Percentiles rank a stretch among this genome's conserved stretches.
phyloP scores from a whole-genome alignment of 148 eudicot genomes.

The Agrostemma githago region DNA sequence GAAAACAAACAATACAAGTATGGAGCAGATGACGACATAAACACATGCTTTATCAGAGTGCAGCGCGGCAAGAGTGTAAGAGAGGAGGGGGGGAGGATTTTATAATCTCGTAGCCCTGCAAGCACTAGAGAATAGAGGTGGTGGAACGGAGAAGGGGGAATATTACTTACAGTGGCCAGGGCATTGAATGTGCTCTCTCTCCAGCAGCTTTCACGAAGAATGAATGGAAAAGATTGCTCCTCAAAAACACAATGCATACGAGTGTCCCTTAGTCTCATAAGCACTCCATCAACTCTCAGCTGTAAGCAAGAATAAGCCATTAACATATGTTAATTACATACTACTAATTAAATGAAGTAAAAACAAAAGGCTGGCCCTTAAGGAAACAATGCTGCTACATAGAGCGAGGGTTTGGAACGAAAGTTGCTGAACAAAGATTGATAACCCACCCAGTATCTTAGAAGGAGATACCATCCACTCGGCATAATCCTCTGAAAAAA shows the following conservation, averaged over 20 bases:
- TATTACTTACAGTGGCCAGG: constrained; percentile 63
- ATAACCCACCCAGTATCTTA: constrained; percentile 15
- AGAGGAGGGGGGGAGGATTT: no score
- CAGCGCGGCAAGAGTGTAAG: no score
- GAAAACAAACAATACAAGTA: no score
- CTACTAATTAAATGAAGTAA: neutral
- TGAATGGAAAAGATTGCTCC: constrained; percentile 40
- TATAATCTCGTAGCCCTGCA: neutral
- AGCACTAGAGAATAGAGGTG: neutral
- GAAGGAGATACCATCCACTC: constrained; percentile 18
- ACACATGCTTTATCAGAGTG: no score
- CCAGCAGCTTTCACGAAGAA: constrained; percentile 92
- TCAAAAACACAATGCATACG: constrained; percentile 67
- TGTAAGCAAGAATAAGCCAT: constrained; percentile 32
- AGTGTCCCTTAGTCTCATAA: constrained; percentile 90
- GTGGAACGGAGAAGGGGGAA: neutral
- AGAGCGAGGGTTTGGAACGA: neutral
- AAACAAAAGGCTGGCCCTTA: neutral
- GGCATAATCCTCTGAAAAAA: constrained; percentile 17
- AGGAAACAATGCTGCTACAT: neutral
- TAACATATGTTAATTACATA: neutral
- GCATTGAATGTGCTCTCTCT: constrained; percentile 69
- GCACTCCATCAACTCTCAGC: constrained; percentile 95
- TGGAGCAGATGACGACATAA: no score
- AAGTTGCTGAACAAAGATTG: neutral